Evolutionary conservation across 2,329 filamentous ascomycete genomes (phyloP).

Genomic region (Pseudonectria foliicola): DNA sequence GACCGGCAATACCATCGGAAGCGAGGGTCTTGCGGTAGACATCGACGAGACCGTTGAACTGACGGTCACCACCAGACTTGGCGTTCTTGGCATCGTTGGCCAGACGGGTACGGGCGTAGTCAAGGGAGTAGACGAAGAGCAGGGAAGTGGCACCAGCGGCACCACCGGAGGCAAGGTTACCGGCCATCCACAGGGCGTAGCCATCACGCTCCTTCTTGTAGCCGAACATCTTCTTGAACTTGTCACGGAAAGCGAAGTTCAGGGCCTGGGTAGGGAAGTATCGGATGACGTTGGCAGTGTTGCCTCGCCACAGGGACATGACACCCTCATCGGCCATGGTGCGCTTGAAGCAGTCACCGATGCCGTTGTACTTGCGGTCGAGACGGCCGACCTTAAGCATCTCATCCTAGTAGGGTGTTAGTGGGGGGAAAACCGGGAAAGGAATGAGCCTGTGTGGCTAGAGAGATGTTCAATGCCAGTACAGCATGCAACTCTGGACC

Average conservation of each 20-base stretch:
- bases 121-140: constrained; percentile 99
- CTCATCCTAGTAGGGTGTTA: constrained; percentile 71
- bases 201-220: constrained; percentile 99
- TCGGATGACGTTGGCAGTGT: constrained; percentile 99
- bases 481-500: background rate
- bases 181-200: constrained; percentile 97
- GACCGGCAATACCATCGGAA: constrained; percentile 96
- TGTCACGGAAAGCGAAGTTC: constrained; percentile 99
- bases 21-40: constrained; percentile 99
- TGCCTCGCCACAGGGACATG: constrained; percentile 96
- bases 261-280: constrained; percentile 99
- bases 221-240: constrained; percentile 99
- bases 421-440: too few species aligned
- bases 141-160: constrained; percentile 98
- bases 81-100: constrained; percentile 99
- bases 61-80: constrained; percentile 93
- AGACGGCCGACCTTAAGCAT: constrained; percentile 99
- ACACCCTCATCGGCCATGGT: constrained; percentile 88
- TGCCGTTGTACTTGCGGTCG: constrained; percentile 92
- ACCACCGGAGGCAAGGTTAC: constrained; percentile 99
- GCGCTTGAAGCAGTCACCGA: constrained; percentile 90
- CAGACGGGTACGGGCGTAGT: constrained; percentile 99
- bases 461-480: background rate
- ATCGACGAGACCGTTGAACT: constrained; percentile 99
- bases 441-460: background rate